phyloP scores from a whole-genome alignment of 225 moss, liverwort and hornwort species.

The Pleurozium schreberi region DNA sequence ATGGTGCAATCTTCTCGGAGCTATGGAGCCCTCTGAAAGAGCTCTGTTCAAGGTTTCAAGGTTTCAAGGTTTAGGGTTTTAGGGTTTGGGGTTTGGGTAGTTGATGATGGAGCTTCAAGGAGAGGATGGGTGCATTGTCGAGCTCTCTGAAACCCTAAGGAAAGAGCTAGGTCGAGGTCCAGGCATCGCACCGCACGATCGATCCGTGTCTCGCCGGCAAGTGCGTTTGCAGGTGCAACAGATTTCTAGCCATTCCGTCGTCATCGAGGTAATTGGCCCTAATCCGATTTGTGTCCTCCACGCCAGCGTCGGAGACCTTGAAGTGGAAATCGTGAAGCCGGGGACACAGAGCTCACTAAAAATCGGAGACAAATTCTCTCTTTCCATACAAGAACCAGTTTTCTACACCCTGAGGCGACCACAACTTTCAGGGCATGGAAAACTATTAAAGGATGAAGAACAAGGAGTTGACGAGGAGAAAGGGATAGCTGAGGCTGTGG shows the following conservation, averaged over 20 bases:
- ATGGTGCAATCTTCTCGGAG: no score
- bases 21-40: neutral
- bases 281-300: conserved; percentile 31
- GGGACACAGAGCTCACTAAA: conserved; percentile 1
- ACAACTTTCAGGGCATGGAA: neutral
- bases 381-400: conserved; percentile 20
- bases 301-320: neutral
- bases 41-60: neutral
- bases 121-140: conserved; percentile 29
- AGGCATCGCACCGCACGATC: conserved; percentile 22
- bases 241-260: neutral
- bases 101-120: conserved; percentile 29
- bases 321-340: conserved; percentile 12
- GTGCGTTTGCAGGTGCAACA: conserved; percentile 8
- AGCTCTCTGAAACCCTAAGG: neutral
- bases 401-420: conserved; percentile 12
- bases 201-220: conserved; percentile 35
- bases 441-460: neutral
- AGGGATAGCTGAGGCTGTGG: conserved; percentile 36
- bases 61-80: neutral
- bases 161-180: conserved; percentile 39
- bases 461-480: conserved; percentile 12
- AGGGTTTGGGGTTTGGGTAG: neutral
- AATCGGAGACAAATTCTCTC: conserved; percentile 27
- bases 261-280: conserved; percentile 14